Base-by-base conservation (phyloP, 495 filamentous ascomycete species). In the Lepraria neglecta region DNA sequence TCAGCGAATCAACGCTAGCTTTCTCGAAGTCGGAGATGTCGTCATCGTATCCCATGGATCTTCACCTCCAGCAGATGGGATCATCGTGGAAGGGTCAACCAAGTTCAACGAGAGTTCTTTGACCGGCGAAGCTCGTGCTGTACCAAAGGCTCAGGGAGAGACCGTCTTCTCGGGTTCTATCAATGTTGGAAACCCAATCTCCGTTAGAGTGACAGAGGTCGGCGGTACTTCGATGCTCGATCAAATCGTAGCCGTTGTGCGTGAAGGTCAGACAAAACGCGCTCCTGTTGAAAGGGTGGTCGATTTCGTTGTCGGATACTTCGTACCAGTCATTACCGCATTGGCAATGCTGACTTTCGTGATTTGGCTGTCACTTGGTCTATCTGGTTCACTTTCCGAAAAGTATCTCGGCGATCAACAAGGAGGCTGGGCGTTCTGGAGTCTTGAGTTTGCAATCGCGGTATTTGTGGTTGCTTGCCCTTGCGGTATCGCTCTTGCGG, bases 381-480 rank as follows among this genome's bases (percentile, higher is more conserved):
- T 84, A 33, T 83, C 86, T 1, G 89, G 89, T 9, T 67, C 69
- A 5, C 76, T 96, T 10, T 84, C 90, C 0, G 65, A 60, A 3
- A 79, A 85, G 61, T 96, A 86, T 66, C 78, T 89, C 11, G 85
- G 87, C 52, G 70, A 75, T 40, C 75, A 81, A 6, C 78, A 82
- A 24, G 90, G 89, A 28, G 87, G 89, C 15, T 96, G 91, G 90
- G 78, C 87, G 0, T 86, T 89, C 19, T 97, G 91, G 82, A 87
- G 89, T 21, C 76, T 97, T 43, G 85, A 92, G 57, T 97, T 97
- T 69, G 89, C 92, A 0, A 96, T 97, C 63, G 84, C 94, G 4
- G 92, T 96, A 3, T 97, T 97, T 72, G 90, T 97, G 38, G 86
- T 97, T 42, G 92, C 92, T 6, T 97, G 92, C 71, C 92, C 92